Percentiles rank a stretch among this genome's conserved stretches.
Conservation (phyloP, 2,329 filamentous ascomycete genomes). For the Alternaria novae-zelandiae region DNA sequence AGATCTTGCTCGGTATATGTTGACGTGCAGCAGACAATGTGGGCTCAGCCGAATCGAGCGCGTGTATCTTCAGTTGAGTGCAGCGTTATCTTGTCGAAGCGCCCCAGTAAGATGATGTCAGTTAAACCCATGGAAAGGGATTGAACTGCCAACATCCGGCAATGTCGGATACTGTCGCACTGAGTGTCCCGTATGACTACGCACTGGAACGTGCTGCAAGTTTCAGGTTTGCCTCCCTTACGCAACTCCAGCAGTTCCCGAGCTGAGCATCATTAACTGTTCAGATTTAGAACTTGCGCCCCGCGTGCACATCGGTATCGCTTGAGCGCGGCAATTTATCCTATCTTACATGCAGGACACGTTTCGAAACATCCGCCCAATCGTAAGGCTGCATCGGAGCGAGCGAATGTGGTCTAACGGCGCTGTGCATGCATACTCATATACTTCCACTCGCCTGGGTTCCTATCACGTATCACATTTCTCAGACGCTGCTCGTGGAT, state of each 20-base stretch:
- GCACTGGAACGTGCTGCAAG: not conserved
- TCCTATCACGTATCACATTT: not conserved
- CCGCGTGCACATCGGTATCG: not conserved
- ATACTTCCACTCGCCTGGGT: slow-evolving; percentile 2
- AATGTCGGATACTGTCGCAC: not conserved
- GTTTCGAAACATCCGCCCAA: slow-evolving; percentile 41
- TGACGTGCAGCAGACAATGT: slow-evolving; percentile 12
- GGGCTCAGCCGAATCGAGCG: slow-evolving; percentile 12
- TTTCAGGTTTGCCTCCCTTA: not conserved
- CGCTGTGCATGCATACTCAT: slow-evolving; percentile 28
- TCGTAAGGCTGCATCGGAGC: slow-evolving; percentile 9
- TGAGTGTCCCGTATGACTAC: not conserved
- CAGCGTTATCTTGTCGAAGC: slow-evolving; percentile 12
- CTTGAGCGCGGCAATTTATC: slow-evolving; percentile 10
- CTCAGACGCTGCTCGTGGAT: not conserved
- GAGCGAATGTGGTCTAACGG: slow-evolving; percentile 7
- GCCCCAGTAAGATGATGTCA: not conserved
- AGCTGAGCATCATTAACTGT: not conserved
- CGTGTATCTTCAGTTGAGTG: slow-evolving; percentile 3
- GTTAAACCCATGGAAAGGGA: not conserved
- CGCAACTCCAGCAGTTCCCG: not conserved
- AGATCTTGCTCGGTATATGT: slow-evolving; percentile 1
- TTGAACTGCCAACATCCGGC: not conserved
- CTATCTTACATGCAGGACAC: slow-evolving; percentile 24
- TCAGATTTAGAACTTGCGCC: not conserved